These are phyloP conservation scores for Talaromyces stipitatus DNA, from an alignment of 495 filamentous ascomycete species.

Conservation along the genomic window DNA sequence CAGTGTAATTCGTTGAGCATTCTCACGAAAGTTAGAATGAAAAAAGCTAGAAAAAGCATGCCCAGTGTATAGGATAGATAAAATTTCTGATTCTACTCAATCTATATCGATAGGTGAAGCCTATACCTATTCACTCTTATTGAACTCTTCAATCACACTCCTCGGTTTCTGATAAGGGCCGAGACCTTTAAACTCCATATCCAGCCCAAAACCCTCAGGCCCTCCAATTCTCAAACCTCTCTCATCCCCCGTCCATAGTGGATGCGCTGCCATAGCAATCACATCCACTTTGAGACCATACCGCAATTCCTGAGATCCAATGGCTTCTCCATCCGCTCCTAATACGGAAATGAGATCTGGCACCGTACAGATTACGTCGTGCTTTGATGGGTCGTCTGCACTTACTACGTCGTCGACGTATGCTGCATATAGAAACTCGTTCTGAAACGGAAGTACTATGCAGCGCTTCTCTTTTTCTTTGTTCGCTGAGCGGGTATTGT, in stretches of 20 bases:
- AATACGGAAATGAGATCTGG: constrained; percentile 26
- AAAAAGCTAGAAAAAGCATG: too few species aligned
- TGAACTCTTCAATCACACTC: constrained; percentile 19
- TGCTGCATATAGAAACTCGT: constrained; percentile 52
- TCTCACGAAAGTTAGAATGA: too few species aligned
- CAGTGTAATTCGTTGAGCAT: too few species aligned
- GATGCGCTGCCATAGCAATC: constrained; percentile 27
- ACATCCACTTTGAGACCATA: constrained; percentile 29
- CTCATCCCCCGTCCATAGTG: constrained; percentile 25
- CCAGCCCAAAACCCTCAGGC: constrained; percentile 20
- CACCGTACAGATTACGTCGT: constrained; percentile 23
- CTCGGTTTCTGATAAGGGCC: constrained; percentile 15
- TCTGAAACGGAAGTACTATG: constrained; percentile 56
- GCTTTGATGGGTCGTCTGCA: constrained; percentile 10
- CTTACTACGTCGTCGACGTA: constrained; percentile 10
- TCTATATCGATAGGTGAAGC: too few species aligned
- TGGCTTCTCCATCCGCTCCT: constrained; percentile 21
- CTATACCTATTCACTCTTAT: too few species aligned
- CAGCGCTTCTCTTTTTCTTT: constrained; percentile 6
- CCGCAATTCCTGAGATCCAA: constrained; percentile 25
- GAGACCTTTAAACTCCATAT: constrained; percentile 18
- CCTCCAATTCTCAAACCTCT: constrained; percentile 26
- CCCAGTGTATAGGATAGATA: too few species aligned
- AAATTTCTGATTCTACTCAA: too few species aligned
- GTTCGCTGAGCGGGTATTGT: neutral